phyloP scores from a whole-genome alignment of 441 rosid species.

The Populus tomentosa region DNA sequence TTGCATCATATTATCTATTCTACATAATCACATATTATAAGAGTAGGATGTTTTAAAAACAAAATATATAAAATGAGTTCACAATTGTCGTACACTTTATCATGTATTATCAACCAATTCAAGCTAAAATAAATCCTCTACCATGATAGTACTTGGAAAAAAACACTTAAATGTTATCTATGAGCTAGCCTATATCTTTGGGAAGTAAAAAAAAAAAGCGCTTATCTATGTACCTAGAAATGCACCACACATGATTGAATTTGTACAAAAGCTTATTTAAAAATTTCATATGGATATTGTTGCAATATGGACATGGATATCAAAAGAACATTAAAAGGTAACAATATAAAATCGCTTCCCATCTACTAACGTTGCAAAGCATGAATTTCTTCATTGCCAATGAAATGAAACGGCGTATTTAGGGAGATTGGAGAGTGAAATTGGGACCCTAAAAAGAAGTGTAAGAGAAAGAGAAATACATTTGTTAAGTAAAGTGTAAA shows the following conservation, averaged over 20 bases:
- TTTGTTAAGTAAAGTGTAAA: conserved; percentile 25
- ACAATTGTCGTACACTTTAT: too few relatives aligned
- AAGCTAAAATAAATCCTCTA: not conserved
- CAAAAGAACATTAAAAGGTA: conserved; percentile 4
- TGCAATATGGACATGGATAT: conserved; percentile 38
- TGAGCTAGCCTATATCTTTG: not conserved
- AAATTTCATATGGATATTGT: conserved; percentile 96
- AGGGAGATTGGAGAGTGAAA: conserved; percentile 25
- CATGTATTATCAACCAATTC: not conserved
- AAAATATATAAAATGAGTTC: not conserved
- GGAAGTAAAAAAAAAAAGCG: not conserved
- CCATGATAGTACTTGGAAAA: not conserved
- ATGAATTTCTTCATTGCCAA: conserved; percentile 26
- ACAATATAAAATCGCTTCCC: conserved; percentile 36
- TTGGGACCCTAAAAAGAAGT: conserved; percentile 29
- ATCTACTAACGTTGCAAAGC: conserved; percentile 62
- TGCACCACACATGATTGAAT: conserved; percentile 97
- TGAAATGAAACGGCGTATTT: conserved; percentile 28
- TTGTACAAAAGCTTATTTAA: conserved; percentile 93
- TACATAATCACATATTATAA: not conserved
- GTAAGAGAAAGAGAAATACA: conserved; percentile 34
- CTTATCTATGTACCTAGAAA: conserved; percentile 55
- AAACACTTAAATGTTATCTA: not conserved
- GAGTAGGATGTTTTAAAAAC: not conserved
- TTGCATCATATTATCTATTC: not conserved